Base-by-base conservation (phyloP, 129 eudicot species). In the Scalesia atractyloides region DNA sequence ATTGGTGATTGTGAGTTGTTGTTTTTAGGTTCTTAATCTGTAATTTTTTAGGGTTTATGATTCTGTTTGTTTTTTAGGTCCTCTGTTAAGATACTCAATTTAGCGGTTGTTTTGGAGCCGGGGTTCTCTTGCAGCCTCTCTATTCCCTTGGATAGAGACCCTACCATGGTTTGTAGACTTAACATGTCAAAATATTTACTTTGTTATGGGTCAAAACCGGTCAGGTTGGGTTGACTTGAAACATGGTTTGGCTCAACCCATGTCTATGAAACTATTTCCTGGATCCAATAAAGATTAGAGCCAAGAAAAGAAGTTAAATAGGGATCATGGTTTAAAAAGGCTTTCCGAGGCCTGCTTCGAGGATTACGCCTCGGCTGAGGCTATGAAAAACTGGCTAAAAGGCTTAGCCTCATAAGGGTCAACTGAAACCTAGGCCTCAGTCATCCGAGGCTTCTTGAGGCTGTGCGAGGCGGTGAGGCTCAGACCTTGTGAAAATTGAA, bases 11-110 rank as follows among this genome's bases (percentile, higher is more conserved):
- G 57, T 51, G 57, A 51, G 57, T 51, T 51, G 19, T 51, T n/a
- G n/a, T n/a, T n/a, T n/a, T n/a, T n/a, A n/a, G n/a, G n/a, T n/a
- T n/a, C n/a, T n/a, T n/a, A n/a, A n/a, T n/a, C n/a, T n/a, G n/a
- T n/a, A n/a, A n/a, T n/a, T n/a, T n/a, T n/a, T n/a, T n/a, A n/a
- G 37, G 62, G 64, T 57, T 24, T 57, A 57, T 57, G 5, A 22
- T 24, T 20, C 4, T 57, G 64, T 6, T 57, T 57, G 15, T 56
- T 22, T 56, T 9, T 57, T 24, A 11, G 39, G 64, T 57, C 9
- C 26, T 57, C 16, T 57, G 44, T 57, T 57, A 11, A 24, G 37
- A 57, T 57, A 12, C 5, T 57, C 64, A 57, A 57, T 15, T 22
- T 20, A 57, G 36, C 3, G 22, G 37, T 22, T 22, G 26, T 22